phyloP scores from a whole-genome alignment of 2,329 filamentous ascomycete species.

The Aspergillus sp. region DNA sequence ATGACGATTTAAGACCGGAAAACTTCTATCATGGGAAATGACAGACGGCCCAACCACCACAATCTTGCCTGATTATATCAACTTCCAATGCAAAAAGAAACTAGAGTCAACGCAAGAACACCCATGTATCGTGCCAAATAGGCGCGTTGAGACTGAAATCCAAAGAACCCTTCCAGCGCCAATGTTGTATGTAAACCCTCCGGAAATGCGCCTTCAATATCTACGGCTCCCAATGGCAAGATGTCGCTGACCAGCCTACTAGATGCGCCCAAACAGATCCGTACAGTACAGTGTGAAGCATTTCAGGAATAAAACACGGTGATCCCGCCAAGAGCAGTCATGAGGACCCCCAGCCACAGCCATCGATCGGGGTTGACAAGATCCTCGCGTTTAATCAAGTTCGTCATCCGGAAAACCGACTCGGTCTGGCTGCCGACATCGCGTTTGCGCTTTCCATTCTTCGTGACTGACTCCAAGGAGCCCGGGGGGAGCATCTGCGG shows the following conservation, averaged over 20 bases:
- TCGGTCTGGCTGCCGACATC: slow-evolving; percentile 15
- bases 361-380: slow-evolving; percentile 42
- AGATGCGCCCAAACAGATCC: not conserved
- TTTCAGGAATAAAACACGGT: slow-evolving; percentile 34
- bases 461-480: slow-evolving; percentile 60
- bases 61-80: not conserved
- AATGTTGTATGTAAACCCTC: not conserved
- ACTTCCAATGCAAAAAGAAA: not conserved
- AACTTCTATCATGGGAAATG: too few relatives aligned
- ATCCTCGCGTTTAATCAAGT: slow-evolving; percentile 31
- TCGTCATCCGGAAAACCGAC: slow-evolving; percentile 25
- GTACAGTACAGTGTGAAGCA: not conserved
- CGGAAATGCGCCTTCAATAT: not conserved
- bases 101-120: too few relatives aligned
- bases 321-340: slow-evolving; percentile 46
- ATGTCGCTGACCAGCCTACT: not conserved
- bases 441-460: slow-evolving; percentile 40
- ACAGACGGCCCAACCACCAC: not conserved
- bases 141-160: not conserved
- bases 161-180: not conserved
- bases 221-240: slow-evolving; percentile 3
- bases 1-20: not conserved
- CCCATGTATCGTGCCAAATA: too few relatives aligned
- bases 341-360: slow-evolving; percentile 51
- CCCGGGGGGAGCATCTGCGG: slow-evolving; percentile 69